Base-by-base conservation (phyloP, 108 stramenopile genomes). In the Cyclotella choctawhatcheeana region DNA sequence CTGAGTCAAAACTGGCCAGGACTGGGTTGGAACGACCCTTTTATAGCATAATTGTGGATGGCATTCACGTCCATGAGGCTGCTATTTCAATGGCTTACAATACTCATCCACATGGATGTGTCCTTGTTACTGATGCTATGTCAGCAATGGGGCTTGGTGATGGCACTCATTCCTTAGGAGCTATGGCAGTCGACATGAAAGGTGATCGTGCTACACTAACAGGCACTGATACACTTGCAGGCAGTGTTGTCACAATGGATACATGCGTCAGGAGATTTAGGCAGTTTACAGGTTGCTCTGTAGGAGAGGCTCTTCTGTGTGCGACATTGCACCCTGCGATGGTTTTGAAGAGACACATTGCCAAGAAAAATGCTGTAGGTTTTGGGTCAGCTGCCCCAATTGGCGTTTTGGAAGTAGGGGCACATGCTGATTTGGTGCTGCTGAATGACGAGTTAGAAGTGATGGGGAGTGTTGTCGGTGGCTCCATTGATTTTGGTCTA, bases 91-190 rank as follows among this genome's bases (percentile, higher is more conserved):
- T 85, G 58, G 87, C 87, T 7, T 83, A 76, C 47, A 44, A 34
- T 2, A 74, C 67, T 20, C 78, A 87, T 69, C 81, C 82, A 24
- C 8, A 34, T 17, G 86, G 66, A 24, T 81, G 71, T 44, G 80
- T 85, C 5, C 65, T 88, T n/a, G 82, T 88, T 18, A 88, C 87
- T 3, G 87, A 88, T 61, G 82, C 82, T 14, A 88, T 88, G 85
- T 48, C 76, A 17, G 87, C 84, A 13, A 84, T 85, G 85, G 87
- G 87, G 12, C 68, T 85, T 1, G 80, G 73, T 0, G 67, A 69
- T 50, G 84, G 87, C 2, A 31, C 4, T 30, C 61, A 70, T 32
- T 40, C 64, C 3, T 68, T 88, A 10, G 87, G 87, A 0, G 48
- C 56, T 54, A 62, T 80, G 73, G 33, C 50, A 22, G 87, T 85